Base-by-base conservation (phyloP, 768 basidiomycete genomes). In the Tephrocybe rancida region DNA sequence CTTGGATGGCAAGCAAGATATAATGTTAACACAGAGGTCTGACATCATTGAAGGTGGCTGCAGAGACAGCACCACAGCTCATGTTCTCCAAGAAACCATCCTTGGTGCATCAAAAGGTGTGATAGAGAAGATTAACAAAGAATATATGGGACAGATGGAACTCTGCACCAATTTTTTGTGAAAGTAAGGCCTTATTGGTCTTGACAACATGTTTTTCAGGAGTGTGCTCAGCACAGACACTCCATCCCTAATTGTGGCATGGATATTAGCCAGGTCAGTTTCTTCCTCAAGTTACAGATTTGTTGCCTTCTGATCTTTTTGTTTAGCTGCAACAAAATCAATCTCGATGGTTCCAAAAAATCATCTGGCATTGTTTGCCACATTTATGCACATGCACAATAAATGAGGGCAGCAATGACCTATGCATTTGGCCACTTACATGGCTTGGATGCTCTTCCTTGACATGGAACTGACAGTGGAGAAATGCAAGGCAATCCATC, bases 361-460 rank as follows among this genome's bases (percentile, higher is more conserved):
- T 51, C 59, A 19, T 18, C 38, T 1, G 54, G 24, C 1, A 46
- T 51, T 2, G 19, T 54, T 2, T 50, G 57, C 1, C 54, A 44
- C 14, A 61, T 65, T 6, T 73, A 67, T 38, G 48, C 60, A 2
- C 67, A 73, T 65, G 71, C 72, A 0, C 72, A 73, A 50, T 73
- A 73, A 42, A 70, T 75, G 64, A 46, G 67, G 1, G 72, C 71
- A 3, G 58, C 66, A 18, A 56, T 58, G 42, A 63, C 61, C 0
- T 64, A 64, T 57, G 61, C 37, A 9, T 68, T 67, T 55, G 58
- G 58, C 13, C 48, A 50, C 14, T 41, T 66, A 4, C 52, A 54
- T 32, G 61, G 65, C 0, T 54, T 68, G 3, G 63, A 70, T 14
- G 57, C 53, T 6, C 38, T 64, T n/a, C 56, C 48, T 6, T 73